Evolutionary conservation across 2,329 filamentous ascomycete species (phyloP).

Genomic region (Pleurostoma richardsiae): DNA sequence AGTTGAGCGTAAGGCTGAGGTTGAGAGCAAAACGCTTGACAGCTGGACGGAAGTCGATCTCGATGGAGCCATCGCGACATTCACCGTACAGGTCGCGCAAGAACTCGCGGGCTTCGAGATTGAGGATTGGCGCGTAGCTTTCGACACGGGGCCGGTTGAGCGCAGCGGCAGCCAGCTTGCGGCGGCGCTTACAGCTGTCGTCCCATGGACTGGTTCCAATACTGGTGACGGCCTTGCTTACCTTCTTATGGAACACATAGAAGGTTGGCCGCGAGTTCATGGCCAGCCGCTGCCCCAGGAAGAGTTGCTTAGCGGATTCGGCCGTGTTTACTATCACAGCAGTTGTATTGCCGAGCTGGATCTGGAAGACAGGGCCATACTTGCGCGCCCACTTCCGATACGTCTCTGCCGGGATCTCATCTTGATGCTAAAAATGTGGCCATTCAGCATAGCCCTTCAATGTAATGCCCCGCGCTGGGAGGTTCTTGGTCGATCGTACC

Average conservation of each 20-base stretch:
- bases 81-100: constrained; percentile 58
- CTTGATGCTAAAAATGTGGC: background rate
- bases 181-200: constrained; percentile 58
- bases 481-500: background rate
- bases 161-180: constrained; percentile 62
- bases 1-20: constrained; percentile 12
- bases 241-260: constrained; percentile 57
- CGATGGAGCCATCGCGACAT: constrained; percentile 38
- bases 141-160: constrained; percentile 61
- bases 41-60: constrained; percentile 8
- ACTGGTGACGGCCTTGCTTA: constrained; percentile 31
- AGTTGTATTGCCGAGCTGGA: constrained; percentile 38
- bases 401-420: constrained; percentile 12
- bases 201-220: constrained; percentile 68
- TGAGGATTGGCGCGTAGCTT: constrained; percentile 64
- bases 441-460: no score
- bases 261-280: constrained; percentile 61
- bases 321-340: constrained; percentile 65
- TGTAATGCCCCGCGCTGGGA: no score
- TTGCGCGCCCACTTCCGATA: constrained; percentile 20
- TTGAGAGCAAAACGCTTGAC: constrained; percentile 10
- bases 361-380: constrained; percentile 25
- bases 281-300: constrained; percentile 62
- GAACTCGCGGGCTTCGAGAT: constrained; percentile 52
- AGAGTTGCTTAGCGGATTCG: constrained; percentile 57